Evolutionary conservation across 2,329 filamentous ascomycete genomes (phyloP), one percentile per base, ranked within the genome.

Genomic region (Cladosporium sphaerospermum): DNA sequence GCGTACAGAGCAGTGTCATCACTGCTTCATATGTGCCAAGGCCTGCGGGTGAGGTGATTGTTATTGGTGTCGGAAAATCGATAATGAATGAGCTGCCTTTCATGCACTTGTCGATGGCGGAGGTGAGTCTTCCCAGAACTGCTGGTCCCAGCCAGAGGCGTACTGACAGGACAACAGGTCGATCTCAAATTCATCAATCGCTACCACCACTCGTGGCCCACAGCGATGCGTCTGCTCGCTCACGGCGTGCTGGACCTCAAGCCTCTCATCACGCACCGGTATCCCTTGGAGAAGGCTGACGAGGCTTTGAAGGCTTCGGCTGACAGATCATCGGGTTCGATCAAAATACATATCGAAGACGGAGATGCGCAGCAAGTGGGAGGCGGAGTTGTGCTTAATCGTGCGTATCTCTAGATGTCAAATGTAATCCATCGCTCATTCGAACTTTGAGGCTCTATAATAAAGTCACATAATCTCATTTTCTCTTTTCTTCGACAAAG

Each of bases 141-240:
- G 10, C 10, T 16, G 18, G 11, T 14, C 6, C 6, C 14, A 18
- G 5, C 8, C 13, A 31, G 45, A 9, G 5, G 19, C 4, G 0
- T 9, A 18, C 36, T 46, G n/a, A 45, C 36, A 33, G 9, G 9
- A 10, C 3, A 7, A 2, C 23, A 53, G 50, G 56, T 87, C 57
- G 76, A 86, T 59, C 71, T 88, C 23, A 80, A 78, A 36, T 88
- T 88, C 69, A 87, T 86, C 64, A 86, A 88, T 65, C 75, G 84
- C 7, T 88, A 87, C 64, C 74, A 78, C 39, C 82, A 87, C 61
- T 86, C 83, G 0, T 88, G 84, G 84, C 83, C 84, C 0, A 76
- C 79, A 0, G 84, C 81, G 0, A 83, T 88, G 33, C 73, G 78
- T 6, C 80, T 79, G 45, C 63, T 88, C 28, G 75, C 74, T 39